Conservation (phyloP, 164 flowering plant genomes). For the Chimonanthus salicifolius region DNA sequence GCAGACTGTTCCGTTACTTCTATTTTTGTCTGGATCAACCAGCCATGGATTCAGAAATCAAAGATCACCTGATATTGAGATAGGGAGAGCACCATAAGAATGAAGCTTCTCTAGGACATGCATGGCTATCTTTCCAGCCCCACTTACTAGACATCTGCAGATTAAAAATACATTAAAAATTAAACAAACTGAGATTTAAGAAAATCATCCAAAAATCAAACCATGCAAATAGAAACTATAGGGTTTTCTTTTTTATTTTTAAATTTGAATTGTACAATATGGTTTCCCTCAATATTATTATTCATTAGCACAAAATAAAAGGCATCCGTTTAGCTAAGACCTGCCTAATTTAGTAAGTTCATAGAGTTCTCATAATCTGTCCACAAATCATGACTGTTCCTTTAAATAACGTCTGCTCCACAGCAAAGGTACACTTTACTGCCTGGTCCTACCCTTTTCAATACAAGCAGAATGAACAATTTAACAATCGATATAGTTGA, state of each 20-base stretch:
- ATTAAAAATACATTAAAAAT: not conserved
- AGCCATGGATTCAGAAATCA: slow-evolving; percentile 4
- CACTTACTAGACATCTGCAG: slow-evolving; percentile 88
- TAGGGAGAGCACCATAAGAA: slow-evolving; percentile 84
- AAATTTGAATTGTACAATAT: too few species aligned
- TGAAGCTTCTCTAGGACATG: slow-evolving; percentile 91
- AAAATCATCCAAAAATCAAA: not conserved
- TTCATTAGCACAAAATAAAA: too few species aligned
- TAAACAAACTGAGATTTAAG: not conserved
- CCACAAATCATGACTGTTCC: not conserved
- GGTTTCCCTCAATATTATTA: too few species aligned
- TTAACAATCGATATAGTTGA: not conserved
- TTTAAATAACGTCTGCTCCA: not conserved
- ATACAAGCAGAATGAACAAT: not conserved
- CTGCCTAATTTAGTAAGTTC: not conserved
- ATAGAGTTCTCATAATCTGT: not conserved
- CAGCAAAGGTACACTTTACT: not conserved
- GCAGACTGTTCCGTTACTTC: not conserved
- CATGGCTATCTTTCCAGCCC: slow-evolving; percentile 97
- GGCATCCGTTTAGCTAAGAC: too few species aligned
- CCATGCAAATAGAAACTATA: too few species aligned
- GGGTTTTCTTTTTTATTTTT: too few species aligned
- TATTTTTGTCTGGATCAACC: not conserved
- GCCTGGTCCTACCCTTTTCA: not conserved
- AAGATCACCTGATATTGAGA: slow-evolving; percentile 78